A percentile compares a stretch with the other conserved stretches of the same genome.
Evolutionary conservation across 2,329 filamentous ascomycete species (phyloP).

Genomic region (Xylariales sp.): DNA sequence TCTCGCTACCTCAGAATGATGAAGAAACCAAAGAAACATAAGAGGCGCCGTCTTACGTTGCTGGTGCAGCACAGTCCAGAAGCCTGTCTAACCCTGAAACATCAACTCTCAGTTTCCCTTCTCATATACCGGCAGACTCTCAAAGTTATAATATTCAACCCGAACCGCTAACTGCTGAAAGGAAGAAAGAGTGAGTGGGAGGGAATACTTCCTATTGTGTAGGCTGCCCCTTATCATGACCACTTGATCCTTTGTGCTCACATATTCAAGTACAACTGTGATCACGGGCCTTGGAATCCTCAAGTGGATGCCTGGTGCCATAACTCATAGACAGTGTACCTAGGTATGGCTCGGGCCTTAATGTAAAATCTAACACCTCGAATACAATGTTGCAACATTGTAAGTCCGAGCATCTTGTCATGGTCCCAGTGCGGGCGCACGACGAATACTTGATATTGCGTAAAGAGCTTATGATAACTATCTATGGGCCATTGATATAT

Average conservation of each 20-base stretch:
- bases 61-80: not conserved
- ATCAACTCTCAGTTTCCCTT: not conserved
- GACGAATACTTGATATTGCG: no score
- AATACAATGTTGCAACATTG: no score
- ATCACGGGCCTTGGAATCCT: not conserved
- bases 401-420: no score
- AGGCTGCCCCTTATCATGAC: not conserved
- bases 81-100: not conserved
- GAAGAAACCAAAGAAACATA: not conserved
- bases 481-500: no score
- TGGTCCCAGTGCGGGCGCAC: no score
- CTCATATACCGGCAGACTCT: no score
- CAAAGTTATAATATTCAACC: no score
- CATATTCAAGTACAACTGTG: not conserved
- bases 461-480: no score
- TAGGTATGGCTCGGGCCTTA: no score
- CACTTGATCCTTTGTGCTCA: not conserved
- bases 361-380: no score
- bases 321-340: not conserved
- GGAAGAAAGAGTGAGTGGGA: not conserved
- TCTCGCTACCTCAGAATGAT: conserved; percentile 6
- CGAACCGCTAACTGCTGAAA: no score
- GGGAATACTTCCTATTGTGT: not conserved
- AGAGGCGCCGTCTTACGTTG: not conserved
- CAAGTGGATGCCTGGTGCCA: not conserved